These are phyloP conservation scores for Priceomyces medius DNA, from an alignment of 805 yeast species.

Conservation along the genomic window DNA sequence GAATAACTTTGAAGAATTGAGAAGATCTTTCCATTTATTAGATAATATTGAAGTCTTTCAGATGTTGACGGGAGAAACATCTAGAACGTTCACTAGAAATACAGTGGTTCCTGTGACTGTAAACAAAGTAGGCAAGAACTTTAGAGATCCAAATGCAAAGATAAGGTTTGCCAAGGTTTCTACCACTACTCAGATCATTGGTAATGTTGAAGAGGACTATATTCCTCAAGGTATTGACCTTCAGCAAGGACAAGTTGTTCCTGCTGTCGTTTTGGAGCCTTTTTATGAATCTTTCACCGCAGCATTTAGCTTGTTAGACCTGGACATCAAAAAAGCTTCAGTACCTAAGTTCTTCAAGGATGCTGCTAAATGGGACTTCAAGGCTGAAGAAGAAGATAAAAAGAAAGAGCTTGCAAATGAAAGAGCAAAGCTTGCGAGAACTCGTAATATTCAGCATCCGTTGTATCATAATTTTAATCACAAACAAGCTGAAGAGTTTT, in stretches of 20 bases:
- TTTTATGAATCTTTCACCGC: slow-evolving; percentile 76
- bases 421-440: slow-evolving; percentile 63
- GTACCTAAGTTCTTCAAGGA: slow-evolving; percentile 50
- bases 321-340: slow-evolving; percentile 58
- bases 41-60: slow-evolving; percentile 76
- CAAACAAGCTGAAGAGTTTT: slow-evolving; percentile 86
- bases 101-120: slow-evolving; percentile 73
- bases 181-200: slow-evolving; percentile 43
- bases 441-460: slow-evolving; percentile 87
- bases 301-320: slow-evolving; percentile 65
- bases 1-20: slow-evolving; percentile 81
- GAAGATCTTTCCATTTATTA: slow-evolving; percentile 67
- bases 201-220: slow-evolving; percentile 45
- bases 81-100: slow-evolving; percentile 65
- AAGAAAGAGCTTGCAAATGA: slow-evolving; percentile 58
- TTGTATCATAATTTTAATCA: slow-evolving; percentile 80
- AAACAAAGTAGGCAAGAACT: slow-evolving; percentile 64
- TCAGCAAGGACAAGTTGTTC: slow-evolving; percentile 74
- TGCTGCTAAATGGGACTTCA: slow-evolving; percentile 75
- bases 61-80: slow-evolving; percentile 84
- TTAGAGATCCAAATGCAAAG: slow-evolving; percentile 51
- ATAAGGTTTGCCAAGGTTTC: slow-evolving; percentile 40
- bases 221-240: slow-evolving; percentile 45
- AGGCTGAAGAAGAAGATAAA: slow-evolving; percentile 66
- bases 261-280: slow-evolving; percentile 70